A percentile compares a stretch with the other conserved stretches of the same genome.
phyloP scores from a whole-genome alignment of 2,329 filamentous ascomycete species.

The Verticillium nonalfalfae region DNA sequence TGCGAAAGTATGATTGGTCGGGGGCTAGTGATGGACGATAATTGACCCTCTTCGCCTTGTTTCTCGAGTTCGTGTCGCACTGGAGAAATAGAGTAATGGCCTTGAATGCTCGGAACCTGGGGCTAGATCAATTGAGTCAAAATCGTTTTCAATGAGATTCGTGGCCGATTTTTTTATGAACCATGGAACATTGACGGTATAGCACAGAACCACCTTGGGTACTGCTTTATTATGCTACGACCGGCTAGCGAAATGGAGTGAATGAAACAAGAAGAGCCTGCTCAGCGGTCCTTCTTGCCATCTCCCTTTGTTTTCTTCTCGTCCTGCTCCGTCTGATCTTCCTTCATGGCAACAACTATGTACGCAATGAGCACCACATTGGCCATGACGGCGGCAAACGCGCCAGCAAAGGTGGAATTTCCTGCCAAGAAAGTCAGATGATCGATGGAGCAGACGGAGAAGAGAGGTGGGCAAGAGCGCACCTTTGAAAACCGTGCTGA shows the following conservation, averaged over 20 bases:
- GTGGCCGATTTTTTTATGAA: too few relatives aligned
- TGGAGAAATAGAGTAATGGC: neutral
- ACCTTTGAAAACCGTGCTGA: constrained; percentile 76
- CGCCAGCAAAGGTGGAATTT: constrained; percentile 83
- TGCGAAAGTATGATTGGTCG: neutral
- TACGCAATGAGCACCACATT: constrained; percentile 91
- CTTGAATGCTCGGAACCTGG: neutral
- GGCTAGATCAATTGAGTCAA: neutral
- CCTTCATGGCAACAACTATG: constrained; percentile 82
- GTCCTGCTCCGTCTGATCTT: constrained; percentile 56
- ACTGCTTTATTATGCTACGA: too few relatives aligned
- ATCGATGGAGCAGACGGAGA: neutral
- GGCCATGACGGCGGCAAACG: constrained; percentile 77
- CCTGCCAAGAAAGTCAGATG: constrained; percentile 41
- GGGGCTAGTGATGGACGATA: neutral
- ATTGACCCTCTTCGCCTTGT: neutral
- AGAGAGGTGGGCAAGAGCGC: constrained; percentile 15
- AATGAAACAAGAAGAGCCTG: neutral
- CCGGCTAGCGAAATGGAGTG: too few relatives aligned
- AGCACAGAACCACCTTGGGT: too few relatives aligned
- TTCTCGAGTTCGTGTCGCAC: neutral
- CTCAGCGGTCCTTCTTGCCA: constrained; percentile 43
- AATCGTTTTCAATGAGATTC: neutral
- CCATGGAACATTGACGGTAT: too few relatives aligned
- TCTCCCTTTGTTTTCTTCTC: constrained; percentile 35